Evolutionary conservation across 768 basidiomycete genomes (phyloP).

Genomic region (Russula virescens): DNA sequence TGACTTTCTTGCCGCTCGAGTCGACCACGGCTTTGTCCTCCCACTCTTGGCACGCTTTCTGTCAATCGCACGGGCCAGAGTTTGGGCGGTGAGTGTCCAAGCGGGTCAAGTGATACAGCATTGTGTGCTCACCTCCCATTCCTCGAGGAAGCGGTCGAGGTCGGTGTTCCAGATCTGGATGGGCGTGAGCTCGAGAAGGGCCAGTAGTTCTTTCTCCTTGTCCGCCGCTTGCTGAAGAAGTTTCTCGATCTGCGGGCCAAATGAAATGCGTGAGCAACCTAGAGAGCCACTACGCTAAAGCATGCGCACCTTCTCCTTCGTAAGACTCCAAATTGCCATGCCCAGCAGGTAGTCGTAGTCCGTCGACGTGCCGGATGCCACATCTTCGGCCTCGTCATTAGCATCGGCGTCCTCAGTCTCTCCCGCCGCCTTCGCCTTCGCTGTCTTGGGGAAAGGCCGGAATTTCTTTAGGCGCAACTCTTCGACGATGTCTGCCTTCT

Average conservation of each 20-base stretch:
- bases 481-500: conserved; percentile 76
- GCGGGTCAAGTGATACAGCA: no score
- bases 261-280: background rate
- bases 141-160: conserved; percentile 71
- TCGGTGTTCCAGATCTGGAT: conserved; percentile 87
- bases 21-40: conserved; percentile 42
- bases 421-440: conserved; percentile 59
- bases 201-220: conserved; percentile 78
- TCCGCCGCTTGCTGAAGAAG: conserved; percentile 71
- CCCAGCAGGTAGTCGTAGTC: conserved; percentile 93
- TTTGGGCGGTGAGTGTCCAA: no score
- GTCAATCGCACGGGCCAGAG: no score
- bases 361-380: conserved; percentile 37
- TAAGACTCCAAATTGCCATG: conserved; percentile 95
- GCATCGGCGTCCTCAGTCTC: conserved; percentile 58
- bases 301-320: conserved; percentile 72
- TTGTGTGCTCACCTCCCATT: conserved; percentile 67
- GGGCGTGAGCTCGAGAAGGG: conserved; percentile 70
- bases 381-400: conserved; percentile 49
- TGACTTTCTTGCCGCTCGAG: conserved; percentile 47
- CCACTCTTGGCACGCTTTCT: conserved; percentile 42
- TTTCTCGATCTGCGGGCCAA: conserved; percentile 62
- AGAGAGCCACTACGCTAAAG: background rate
- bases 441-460: conserved; percentile 82
- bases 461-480: conserved; percentile 84